phyloP scores from a whole-genome alignment of 805 yeast genomes.

The Vanderwaltozyma verrucispora region DNA sequence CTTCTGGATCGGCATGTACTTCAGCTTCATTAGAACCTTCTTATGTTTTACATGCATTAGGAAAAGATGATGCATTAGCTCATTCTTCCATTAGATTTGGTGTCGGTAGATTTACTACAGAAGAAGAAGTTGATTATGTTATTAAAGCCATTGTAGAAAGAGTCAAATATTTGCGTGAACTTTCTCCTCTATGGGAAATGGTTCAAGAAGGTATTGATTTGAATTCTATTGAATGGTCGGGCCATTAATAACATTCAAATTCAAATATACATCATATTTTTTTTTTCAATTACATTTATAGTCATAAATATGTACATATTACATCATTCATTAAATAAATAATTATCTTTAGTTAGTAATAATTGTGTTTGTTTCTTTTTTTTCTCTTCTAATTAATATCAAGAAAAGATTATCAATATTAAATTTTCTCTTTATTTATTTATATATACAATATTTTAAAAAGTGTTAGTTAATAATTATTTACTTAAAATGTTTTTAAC shows the following conservation, averaged over 20 bases:
- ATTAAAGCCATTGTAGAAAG: conserved; percentile 79
- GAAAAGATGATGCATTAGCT: conserved; percentile 96
- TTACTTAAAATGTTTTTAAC: neutral
- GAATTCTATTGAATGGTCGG: conserved; percentile 93
- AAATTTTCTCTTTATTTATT: too few species aligned
- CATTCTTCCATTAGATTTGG: conserved; percentile 98
- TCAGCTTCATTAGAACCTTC: conserved; percentile 98
- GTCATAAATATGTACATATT: neutral
- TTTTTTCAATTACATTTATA: too few species aligned
- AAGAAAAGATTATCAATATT: too few species aligned
- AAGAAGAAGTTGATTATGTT: conserved; percentile 90
- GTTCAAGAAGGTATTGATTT: conserved; percentile 97
- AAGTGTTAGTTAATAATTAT: too few species aligned
- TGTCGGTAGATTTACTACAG: conserved; percentile 94
- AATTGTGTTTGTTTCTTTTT: too few species aligned
- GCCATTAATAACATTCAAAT: conserved; percentile 46
- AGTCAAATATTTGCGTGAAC: conserved; percentile 81
- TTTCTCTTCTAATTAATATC: too few species aligned
- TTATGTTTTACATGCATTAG: conserved; percentile 90
- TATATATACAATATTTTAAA: too few species aligned
- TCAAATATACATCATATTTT: too few species aligned
- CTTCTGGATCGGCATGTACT: conserved; percentile 97
- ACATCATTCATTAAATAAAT: neutral
- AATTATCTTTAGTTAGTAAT: too few species aligned
- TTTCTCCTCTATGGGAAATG: conserved; percentile 98